Evolutionary conservation across 2,329 filamentous ascomycete genomes (phyloP).

Genomic region (Ophiostoma populinum): DNA sequence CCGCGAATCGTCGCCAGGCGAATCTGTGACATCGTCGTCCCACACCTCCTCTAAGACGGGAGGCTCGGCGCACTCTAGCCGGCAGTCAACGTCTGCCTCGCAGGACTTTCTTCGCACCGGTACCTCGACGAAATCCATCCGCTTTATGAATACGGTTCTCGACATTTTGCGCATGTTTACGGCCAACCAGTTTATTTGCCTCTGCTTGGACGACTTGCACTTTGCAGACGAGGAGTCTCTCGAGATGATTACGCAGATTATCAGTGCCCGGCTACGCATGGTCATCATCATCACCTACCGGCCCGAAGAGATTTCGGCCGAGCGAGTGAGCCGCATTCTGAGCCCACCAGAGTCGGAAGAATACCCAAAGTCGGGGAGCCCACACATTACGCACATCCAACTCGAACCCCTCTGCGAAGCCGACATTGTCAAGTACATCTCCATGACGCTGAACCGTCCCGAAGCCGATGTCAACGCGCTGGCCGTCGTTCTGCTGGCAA

Average conservation of each 20-base stretch:
- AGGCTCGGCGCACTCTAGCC: no score
- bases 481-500: slow-evolving; percentile 73
- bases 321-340: slow-evolving; percentile 36
- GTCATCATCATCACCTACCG: slow-evolving; percentile 64
- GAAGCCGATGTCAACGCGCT: slow-evolving; percentile 59
- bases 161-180: slow-evolving; percentile 73
- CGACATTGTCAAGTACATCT: slow-evolving; percentile 69
- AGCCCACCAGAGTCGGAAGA: slow-evolving; percentile 33
- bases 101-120: slow-evolving; percentile 44
- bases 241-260: slow-evolving; percentile 67
- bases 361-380: slow-evolving; percentile 21
- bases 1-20: no score
- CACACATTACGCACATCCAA: slow-evolving; percentile 47
- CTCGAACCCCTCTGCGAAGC: slow-evolving; percentile 58
- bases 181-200: slow-evolving; percentile 70
- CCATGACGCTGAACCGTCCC: slow-evolving; percentile 59
- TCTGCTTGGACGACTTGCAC: slow-evolving; percentile 78
- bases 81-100: slow-evolving; percentile 30
- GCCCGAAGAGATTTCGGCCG: slow-evolving; percentile 44
- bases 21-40: slow-evolving; percentile 27
- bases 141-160: slow-evolving; percentile 73
- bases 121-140: slow-evolving; percentile 44
- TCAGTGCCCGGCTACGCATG: slow-evolving; percentile 62
- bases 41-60: slow-evolving; percentile 11
- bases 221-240: slow-evolving; percentile 79